Conservation (phyloP, 306 rosid genomes). For the Malus domestica region DNA sequence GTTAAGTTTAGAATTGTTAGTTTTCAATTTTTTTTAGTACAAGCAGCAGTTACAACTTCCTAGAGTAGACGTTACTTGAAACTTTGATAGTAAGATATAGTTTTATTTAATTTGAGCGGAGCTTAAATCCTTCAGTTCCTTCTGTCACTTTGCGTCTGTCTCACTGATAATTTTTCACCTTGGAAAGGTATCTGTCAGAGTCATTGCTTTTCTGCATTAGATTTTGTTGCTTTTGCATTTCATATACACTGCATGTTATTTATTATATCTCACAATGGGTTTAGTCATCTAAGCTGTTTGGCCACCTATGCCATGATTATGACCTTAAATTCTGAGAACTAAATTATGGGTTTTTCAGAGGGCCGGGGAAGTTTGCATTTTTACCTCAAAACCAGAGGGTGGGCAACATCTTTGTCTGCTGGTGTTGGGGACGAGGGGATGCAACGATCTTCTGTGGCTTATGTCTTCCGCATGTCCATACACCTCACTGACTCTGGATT, state of each 20-base stretch:
- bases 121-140: neutral
- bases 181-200: neutral
- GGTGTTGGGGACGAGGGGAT: conserved; percentile 90
- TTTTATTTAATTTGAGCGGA: neutral
- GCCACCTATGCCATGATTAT: neutral
- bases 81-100: neutral
- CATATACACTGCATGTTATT: neutral
- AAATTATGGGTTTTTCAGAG: conserved; percentile 50
- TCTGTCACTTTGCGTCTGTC: neutral
- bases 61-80: neutral
- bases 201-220: neutral
- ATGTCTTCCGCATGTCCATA: conserved; percentile 70
- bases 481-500: conserved; percentile 89
- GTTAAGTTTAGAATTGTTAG: neutral
- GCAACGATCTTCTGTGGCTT: conserved; percentile 65
- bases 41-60: neutral
- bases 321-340: conserved; percentile 21
- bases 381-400: conserved; percentile 76
- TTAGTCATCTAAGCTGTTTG: neutral
- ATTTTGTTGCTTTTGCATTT: neutral
- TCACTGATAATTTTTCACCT: neutral
- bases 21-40: neutral
- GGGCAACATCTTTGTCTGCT: conserved; percentile 83
- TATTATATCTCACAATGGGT: neutral
- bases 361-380: conserved; percentile 90